Percentiles rank a stretch among this genome's conserved stretches.
These are phyloP conservation scores for Baudoinia panamericana DNA, from an alignment of 495 filamentous ascomycete species.

Conservation along the genomic window DNA sequence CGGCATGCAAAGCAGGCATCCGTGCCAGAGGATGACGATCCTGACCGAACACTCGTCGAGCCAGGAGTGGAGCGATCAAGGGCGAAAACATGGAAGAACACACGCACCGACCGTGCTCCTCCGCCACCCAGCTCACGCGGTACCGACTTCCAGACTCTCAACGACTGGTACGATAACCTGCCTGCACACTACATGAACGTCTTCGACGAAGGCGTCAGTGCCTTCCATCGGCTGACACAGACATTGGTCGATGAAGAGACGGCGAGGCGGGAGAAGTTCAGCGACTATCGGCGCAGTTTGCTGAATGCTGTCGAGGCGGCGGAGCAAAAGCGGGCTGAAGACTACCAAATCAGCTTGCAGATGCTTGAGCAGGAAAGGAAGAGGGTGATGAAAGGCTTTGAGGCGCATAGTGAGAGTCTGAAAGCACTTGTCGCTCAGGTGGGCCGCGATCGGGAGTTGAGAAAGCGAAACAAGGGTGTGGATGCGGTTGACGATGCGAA, in stretches of 20 bases:
- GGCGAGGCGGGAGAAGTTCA: conserved; percentile 9
- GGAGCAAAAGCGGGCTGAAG: conserved; percentile 5
- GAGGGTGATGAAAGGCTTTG: not conserved
- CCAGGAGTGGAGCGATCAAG: not conserved
- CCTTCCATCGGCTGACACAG: conserved; percentile 13
- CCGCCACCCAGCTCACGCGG: not conserved
- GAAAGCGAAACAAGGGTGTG: too few relatives aligned
- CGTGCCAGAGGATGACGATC: conserved; percentile 4
- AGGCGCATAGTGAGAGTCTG: not conserved
- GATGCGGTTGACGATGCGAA: too few relatives aligned
- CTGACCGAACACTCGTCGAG: conserved; percentile 17
- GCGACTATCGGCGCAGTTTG: conserved; percentile 12
- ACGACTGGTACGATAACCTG: conserved; percentile 9
- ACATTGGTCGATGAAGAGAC: conserved; percentile 17
- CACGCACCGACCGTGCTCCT: not conserved
- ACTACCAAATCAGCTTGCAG: conserved; percentile 2
- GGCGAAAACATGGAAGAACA: not conserved
- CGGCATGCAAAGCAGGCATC: not conserved
- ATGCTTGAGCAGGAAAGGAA: not conserved
- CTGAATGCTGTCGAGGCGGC: conserved; percentile 7
- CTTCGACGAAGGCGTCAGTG: conserved; percentile 18
- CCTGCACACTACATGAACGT: conserved; percentile 16
- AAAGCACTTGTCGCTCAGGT: too few relatives aligned
- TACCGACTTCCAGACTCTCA: conserved; percentile 2
- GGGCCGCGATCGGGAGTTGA: too few relatives aligned